These are phyloP conservation scores for Scheffersomyces spartinae DNA, from an alignment of 805 yeast genomes.

Conservation along the genomic window DNA sequence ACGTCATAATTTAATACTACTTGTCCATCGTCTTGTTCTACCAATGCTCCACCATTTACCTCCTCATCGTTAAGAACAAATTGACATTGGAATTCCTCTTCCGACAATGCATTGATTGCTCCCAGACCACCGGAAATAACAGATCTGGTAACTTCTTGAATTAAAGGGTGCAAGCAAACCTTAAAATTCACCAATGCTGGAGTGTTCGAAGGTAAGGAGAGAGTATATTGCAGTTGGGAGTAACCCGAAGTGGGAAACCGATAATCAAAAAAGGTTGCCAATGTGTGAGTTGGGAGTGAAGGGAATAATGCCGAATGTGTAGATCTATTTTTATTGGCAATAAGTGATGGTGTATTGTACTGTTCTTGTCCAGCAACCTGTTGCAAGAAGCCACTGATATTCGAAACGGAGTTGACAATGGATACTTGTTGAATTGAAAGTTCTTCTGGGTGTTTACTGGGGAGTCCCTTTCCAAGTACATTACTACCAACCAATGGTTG, in stretches of 20 bases:
- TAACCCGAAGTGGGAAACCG: constrained; percentile 27
- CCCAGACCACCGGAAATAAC: constrained; percentile 24
- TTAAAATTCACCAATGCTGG: constrained; percentile 22
- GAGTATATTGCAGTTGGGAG: constrained; percentile 24
- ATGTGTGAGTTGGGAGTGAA: constrained; percentile 20
- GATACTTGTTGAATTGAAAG: too few species aligned
- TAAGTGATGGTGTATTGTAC: too few species aligned
- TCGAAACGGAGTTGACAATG: too few species aligned
- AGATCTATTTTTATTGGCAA: too few species aligned
- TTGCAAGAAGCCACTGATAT: too few species aligned
- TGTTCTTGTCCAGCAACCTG: too few species aligned
- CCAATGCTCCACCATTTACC: constrained; percentile 16
- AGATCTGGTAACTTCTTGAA: constrained; percentile 18
- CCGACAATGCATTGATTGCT: constrained; percentile 17
- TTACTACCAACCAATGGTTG: too few species aligned
- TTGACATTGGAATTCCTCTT: constrained; percentile 31
- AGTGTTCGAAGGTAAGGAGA: constrained; percentile 25
- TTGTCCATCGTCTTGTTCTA: constrained; percentile 10
- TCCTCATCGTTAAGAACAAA: constrained; percentile 28
- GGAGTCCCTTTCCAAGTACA: too few species aligned
- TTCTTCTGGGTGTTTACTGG: too few species aligned
- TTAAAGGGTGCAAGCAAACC: constrained; percentile 21
- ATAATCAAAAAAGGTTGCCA: constrained; percentile 24
- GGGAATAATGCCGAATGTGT: too few species aligned
- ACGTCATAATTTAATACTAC: constrained; percentile 19